These are phyloP conservation scores for Aplosporella prunicola DNA, from an alignment of 2,329 filamentous ascomycete species.

Conservation along the genomic window DNA sequence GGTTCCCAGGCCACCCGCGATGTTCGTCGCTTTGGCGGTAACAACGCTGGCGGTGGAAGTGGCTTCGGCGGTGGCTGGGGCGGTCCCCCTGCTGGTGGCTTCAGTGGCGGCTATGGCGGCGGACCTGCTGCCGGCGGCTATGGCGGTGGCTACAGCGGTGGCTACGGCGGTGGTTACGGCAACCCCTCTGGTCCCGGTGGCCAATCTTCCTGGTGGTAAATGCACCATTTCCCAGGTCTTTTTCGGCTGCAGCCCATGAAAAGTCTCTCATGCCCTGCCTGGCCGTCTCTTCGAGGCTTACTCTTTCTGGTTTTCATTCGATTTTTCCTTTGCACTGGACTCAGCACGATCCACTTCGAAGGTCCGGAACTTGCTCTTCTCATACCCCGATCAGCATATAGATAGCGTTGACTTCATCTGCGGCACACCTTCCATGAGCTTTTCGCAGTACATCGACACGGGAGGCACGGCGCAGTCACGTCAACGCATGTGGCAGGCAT, in stretches of 20 bases:
- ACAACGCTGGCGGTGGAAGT: constrained; percentile 47
- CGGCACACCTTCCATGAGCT: constrained; percentile 29
- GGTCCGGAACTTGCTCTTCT: constrained; percentile 30
- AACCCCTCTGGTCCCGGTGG: constrained; percentile 56
- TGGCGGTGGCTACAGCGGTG: constrained; percentile 35
- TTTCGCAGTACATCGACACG: constrained; percentile 14
- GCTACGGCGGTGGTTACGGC: constrained; percentile 45
- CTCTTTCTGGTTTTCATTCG: constrained; percentile 22
- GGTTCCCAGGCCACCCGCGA: constrained; percentile 68
- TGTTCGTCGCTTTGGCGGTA: constrained; percentile 55
- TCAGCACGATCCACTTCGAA: constrained; percentile 19
- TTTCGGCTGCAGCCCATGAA: constrained; percentile 13
- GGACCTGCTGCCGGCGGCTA: constrained; percentile 29
- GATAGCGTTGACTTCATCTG: constrained; percentile 41
- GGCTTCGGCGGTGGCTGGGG: constrained; percentile 36
- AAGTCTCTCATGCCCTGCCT: constrained; percentile 3
- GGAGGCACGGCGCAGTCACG: constrained; percentile 21
- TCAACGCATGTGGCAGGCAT: constrained; percentile 15
- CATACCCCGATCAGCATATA: constrained; percentile 43
- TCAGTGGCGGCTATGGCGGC: constrained; percentile 31
- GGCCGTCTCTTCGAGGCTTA: constrained; percentile 10
- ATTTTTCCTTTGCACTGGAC: constrained; percentile 22
- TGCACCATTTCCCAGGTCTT: constrained; percentile 17
- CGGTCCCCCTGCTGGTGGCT: constrained; percentile 24
- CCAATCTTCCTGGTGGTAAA: constrained; percentile 61